Evolutionary conservation across 768 basidiomycete species (phyloP).

Genomic region (Pleurotus pulmonarius): DNA sequence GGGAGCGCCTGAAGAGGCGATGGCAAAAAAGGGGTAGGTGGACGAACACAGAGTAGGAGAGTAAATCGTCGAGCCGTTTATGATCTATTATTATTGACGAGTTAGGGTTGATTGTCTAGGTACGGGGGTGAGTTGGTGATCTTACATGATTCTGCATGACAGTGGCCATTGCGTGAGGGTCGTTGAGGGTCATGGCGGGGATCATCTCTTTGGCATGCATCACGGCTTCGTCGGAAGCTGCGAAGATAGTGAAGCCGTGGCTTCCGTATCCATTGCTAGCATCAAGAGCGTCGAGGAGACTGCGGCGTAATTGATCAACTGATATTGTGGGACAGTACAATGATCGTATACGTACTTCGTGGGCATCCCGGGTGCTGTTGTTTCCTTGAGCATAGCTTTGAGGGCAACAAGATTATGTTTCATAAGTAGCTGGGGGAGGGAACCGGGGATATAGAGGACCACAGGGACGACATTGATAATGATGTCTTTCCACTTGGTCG

Average conservation of each 20-base stretch:
- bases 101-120: too few relatives aligned
- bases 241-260: slow-evolving; percentile 52
- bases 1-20: slow-evolving; percentile 28
- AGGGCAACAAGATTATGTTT: slow-evolving; percentile 27
- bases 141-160: slow-evolving; percentile 48
- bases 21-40: slow-evolving; percentile 38
- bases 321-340: background rate
- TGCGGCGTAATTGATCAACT: background rate
- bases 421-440: slow-evolving; percentile 23
- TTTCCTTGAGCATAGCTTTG: slow-evolving; percentile 12
- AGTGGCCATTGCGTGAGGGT: slow-evolving; percentile 31
- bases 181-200: slow-evolving; percentile 26
- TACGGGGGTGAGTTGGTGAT: background rate
- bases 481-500: slow-evolving; percentile 31
- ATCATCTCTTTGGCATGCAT: slow-evolving; percentile 19
- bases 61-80: slow-evolving; percentile 55
- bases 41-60: slow-evolving; percentile 28
- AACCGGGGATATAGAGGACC: slow-evolving; percentile 41
- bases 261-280: slow-evolving; percentile 6
- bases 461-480: slow-evolving; percentile 38
- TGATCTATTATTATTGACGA: slow-evolving; percentile 24
- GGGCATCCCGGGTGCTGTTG: background rate
- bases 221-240: slow-evolving; percentile 43
- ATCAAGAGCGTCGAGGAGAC: slow-evolving; percentile 3
- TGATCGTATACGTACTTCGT: background rate